These are phyloP conservation scores for Rosellinia necatrix DNA, from an alignment of 2,329 filamentous ascomycete genomes.

Conservation along the genomic window DNA sequence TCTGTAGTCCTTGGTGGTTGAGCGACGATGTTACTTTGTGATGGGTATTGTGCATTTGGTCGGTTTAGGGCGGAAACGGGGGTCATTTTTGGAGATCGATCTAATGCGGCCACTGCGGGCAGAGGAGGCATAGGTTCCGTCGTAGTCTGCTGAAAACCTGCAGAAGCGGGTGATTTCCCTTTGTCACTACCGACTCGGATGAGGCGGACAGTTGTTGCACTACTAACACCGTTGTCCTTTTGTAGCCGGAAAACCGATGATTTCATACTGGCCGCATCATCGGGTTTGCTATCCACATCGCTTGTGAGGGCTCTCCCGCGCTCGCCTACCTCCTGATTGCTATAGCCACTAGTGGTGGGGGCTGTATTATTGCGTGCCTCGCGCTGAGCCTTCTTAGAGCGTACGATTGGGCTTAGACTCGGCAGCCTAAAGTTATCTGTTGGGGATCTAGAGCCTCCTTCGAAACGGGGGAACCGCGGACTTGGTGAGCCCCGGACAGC, in stretches of 20 bases:
- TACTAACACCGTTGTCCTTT: slow-evolving; percentile 35
- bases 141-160: neutral
- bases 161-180: slow-evolving; percentile 12
- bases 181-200: slow-evolving; percentile 39
- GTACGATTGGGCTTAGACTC: slow-evolving; percentile 31
- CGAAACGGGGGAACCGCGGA: slow-evolving; percentile 37
- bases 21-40: neutral
- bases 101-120: slow-evolving; percentile 2
- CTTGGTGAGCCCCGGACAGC: slow-evolving; percentile 34
- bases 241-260: slow-evolving; percentile 37
- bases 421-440: slow-evolving; percentile 39
- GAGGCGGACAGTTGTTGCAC: slow-evolving; percentile 38
- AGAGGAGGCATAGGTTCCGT: slow-evolving; percentile 9
- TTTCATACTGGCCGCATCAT: slow-evolving; percentile 23
- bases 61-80: slow-evolving; percentile 1
- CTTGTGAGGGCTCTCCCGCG: neutral
- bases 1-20: slow-evolving; percentile 16
- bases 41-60: neutral
- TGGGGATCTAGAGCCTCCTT: slow-evolving; percentile 30
- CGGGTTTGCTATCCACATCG: neutral
- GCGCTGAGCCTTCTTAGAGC: slow-evolving; percentile 30
- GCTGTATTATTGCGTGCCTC: slow-evolving; percentile 29
- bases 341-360: slow-evolving; percentile 33
- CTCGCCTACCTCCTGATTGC: slow-evolving; percentile 9
- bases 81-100: slow-evolving; percentile 2